Conservation (phyloP, 495 filamentous ascomycete species). For the Penicillium fimorum region DNA sequence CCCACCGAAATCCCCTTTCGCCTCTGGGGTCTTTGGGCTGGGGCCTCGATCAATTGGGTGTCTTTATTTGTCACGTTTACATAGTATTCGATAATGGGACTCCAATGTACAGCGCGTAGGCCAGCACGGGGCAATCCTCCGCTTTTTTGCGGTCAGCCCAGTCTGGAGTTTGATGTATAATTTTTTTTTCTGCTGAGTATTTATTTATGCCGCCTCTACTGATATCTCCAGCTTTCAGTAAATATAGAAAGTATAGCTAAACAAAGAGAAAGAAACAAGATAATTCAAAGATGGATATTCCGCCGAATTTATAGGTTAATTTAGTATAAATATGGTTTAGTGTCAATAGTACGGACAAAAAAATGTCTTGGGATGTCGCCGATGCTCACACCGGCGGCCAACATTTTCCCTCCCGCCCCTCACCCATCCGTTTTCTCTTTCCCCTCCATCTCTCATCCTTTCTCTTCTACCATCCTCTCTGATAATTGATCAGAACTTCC, state of each 20-base stretch:
- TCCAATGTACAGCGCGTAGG: slow-evolving; percentile 29
- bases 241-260: neutral
- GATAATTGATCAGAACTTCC: slow-evolving; percentile 12
- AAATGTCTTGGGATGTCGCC: slow-evolving; percentile 7
- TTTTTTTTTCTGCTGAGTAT: slow-evolving; percentile 14
- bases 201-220: slow-evolving; percentile 17
- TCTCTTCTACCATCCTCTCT: slow-evolving; percentile 12
- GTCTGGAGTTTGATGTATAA: slow-evolving; percentile 4
- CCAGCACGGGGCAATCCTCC: slow-evolving; percentile 23
- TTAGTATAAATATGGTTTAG: neutral
- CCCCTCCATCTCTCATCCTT: slow-evolving; percentile 20
- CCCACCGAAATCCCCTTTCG: slow-evolving; percentile 30
- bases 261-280: neutral
- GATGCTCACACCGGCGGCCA: slow-evolving; percentile 32
- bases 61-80: slow-evolving; percentile 31
- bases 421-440: slow-evolving; percentile 28
- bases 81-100: slow-evolving; percentile 20
- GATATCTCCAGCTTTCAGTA: neutral
- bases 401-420: slow-evolving; percentile 42
- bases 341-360: slow-evolving; percentile 1
- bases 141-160: slow-evolving; percentile 14
- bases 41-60: slow-evolving; percentile 24
- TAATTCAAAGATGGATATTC: neutral
- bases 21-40: neutral
- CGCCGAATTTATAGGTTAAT: neutral